phyloP scores from a whole-genome alignment of 2,329 filamentous ascomycete genomes.

The Clarireedia paspali region DNA sequence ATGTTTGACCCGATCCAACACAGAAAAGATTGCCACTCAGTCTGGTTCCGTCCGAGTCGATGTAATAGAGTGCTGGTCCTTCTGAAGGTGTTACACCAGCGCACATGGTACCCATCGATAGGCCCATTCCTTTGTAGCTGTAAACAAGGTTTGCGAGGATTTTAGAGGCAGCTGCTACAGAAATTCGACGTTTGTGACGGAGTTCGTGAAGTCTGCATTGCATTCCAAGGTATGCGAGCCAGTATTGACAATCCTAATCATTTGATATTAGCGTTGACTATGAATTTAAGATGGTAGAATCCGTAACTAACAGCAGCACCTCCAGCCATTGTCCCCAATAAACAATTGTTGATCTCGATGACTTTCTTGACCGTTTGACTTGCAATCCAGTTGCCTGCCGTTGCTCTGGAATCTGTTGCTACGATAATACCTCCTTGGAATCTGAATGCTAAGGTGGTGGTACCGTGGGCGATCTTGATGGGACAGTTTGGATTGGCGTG shows the following conservation, averaged over 20 bases:
- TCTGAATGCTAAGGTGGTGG: constrained; percentile 93
- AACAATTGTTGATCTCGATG: constrained; percentile 91
- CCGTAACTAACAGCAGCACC: constrained; percentile 68
- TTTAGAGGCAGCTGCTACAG: constrained; percentile 93
- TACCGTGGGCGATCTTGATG: constrained; percentile 99
- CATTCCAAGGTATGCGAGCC: constrained; percentile 97
- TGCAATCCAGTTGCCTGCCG: constrained; percentile 97
- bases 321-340: constrained; percentile 96
- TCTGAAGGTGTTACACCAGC: constrained; percentile 92
- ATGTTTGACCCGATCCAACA: constrained; percentile 95
- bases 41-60: constrained; percentile 93
- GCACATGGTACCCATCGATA: constrained; percentile 99
- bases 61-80: constrained; percentile 97
- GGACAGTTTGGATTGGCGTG: constrained; percentile 92
- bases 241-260: constrained; percentile 89
- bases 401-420: constrained; percentile 93
- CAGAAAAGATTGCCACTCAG: constrained; percentile 95
- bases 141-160: constrained; percentile 98
- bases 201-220: constrained; percentile 99
- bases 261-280: not conserved
- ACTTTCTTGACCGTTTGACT: constrained; percentile 99
- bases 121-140: constrained; percentile 96
- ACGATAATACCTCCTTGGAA: constrained; percentile 99
- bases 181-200: constrained; percentile 97
- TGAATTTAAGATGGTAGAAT: not conserved